Base-by-base conservation (phyloP, 257 asterid species). In the Plectranthus barbatus region DNA sequence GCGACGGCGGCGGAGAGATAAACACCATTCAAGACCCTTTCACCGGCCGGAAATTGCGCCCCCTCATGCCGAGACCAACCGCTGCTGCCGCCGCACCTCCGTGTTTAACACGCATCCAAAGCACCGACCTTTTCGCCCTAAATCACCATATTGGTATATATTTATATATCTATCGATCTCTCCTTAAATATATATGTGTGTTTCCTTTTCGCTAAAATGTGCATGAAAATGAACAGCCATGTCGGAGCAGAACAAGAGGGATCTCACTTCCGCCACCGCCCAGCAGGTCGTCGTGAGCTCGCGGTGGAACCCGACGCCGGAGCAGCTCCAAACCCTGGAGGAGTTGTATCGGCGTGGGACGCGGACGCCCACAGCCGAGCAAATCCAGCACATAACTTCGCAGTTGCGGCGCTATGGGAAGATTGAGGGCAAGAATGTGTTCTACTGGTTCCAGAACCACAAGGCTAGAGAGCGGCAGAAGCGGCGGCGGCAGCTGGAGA, bases 361-460 rank as follows among this genome's bases (percentile, higher is more conserved):
- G 0, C 69, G 97, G 23, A 92, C 98, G 2, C 97, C 97, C 1
- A 77, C 93, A 11, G 95, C 95, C 9, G 95, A 91, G 20, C 95
- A 91, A 74, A 91, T 91, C 76, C 98, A 91, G 69, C 96, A 82
- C 55, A 91, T 91, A 45, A 89, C 98, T 0, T 72, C 95, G 0
- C 93, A 92, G 71, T 95, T 92, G 40, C 68, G 93, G 1, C 74
- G 86, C 0, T 89, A 74, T 61, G 98, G 98, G 0, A 92, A 86
- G 77, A 92, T 92, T 26, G 97, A 91, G 78, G 98, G 98, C 44
- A 91, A 91, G 73, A 91, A 91, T 53, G 98, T 91, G 5, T 91
- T 91, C 31, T 91, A 91, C 72, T 91, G 98, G 98, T 91, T 91
- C 64, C 98, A 91, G 63, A 91, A 91, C 42, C 98, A 92, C 62